A percentile compares a stretch with the other conserved stretches of the same genome.
phyloP scores from a whole-genome alignment of 148 eudicot genomes.

The Cornus kousa region DNA sequence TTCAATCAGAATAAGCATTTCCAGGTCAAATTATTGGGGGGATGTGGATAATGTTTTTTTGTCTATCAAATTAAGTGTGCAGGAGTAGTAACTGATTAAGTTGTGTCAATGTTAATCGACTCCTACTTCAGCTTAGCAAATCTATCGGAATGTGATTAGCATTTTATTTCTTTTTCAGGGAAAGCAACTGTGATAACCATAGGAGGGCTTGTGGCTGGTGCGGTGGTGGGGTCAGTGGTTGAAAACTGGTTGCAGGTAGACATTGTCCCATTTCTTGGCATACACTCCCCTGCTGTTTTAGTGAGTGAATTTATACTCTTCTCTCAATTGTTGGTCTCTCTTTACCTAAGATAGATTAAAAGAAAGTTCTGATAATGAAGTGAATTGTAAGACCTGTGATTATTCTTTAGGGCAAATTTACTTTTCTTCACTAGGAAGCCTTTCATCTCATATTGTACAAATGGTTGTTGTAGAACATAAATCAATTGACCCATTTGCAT shows the following conservation, averaged over 20 bases:
- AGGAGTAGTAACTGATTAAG: not conserved
- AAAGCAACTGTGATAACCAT: conserved; percentile 85
- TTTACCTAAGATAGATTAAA: conserved; percentile 67
- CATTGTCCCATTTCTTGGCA: conserved; percentile 88
- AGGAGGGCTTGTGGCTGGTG: conserved; percentile 92
- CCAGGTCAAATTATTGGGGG: not conserved
- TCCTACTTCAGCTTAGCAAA: not conserved
- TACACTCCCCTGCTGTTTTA: conserved; percentile 86
- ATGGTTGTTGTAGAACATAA: conserved; percentile 32
- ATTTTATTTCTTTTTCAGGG: conserved; percentile 46
- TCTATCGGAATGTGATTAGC: not conserved
- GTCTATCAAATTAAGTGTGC: not conserved
- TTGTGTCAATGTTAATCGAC: not conserved
- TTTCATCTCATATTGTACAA: conserved; percentile 54
- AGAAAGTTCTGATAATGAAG: conserved; percentile 12
- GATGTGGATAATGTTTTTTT: too few relatives aligned
- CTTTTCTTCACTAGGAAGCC: conserved; percentile 37
- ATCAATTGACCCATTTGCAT: conserved; percentile 12
- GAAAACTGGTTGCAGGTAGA: conserved; percentile 99
- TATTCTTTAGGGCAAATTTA: conserved; percentile 33
- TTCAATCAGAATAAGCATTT: not conserved
- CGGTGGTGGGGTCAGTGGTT: conserved; percentile 89
- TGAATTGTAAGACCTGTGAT: conserved; percentile 18
- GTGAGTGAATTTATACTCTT: conserved; percentile 83
- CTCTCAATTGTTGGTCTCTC: conserved; percentile 85